A percentile compares a stretch with the other conserved stretches of the same genome.
Evolutionary conservation across 2,329 filamentous ascomycete species (phyloP).

Genomic region (Sclerotinia trifoliorum): DNA sequence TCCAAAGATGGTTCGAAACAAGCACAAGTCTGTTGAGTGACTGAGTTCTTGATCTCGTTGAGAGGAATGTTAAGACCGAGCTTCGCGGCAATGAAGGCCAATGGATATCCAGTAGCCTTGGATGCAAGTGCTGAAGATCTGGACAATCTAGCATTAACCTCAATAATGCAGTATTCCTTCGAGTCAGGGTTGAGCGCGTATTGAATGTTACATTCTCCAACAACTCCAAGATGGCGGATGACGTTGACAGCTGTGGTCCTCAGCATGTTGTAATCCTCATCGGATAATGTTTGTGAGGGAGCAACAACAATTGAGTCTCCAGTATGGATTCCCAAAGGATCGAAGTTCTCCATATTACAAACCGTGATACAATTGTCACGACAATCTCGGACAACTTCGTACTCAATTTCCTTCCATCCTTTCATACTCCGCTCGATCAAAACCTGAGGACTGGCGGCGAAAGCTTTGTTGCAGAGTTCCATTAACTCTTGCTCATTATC

Average conservation of each 20-base stretch:
- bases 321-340: constrained; percentile 94
- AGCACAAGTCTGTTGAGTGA: constrained; percentile 97
- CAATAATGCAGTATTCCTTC: constrained; percentile 96
- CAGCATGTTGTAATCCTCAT: constrained; percentile 99
- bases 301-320: constrained; percentile 98
- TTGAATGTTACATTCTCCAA: constrained; percentile 98
- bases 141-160: constrained; percentile 97
- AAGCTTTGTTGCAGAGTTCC: constrained; percentile 86
- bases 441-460: constrained; percentile 93
- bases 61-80: constrained; percentile 95
- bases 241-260: constrained; percentile 97
- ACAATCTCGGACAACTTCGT: constrained; percentile 95
- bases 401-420: constrained; percentile 99
- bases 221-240: constrained; percentile 91
- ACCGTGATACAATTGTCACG: constrained; percentile 99
- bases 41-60: constrained; percentile 93
- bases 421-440: constrained; percentile 98
- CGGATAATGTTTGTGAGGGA: constrained; percentile 91
- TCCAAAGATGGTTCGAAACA: constrained; percentile 98
- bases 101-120: constrained; percentile 95
- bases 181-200: constrained; percentile 96
- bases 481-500: constrained; percentile 90
- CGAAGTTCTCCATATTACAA: constrained; percentile 99
- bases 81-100: constrained; percentile 97
- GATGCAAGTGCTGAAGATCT: constrained; percentile 95